Evolutionary conservation across 192 early-diverging fungal species (phyloP).

Genomic region (Spizellomyces punctatus): DNA sequence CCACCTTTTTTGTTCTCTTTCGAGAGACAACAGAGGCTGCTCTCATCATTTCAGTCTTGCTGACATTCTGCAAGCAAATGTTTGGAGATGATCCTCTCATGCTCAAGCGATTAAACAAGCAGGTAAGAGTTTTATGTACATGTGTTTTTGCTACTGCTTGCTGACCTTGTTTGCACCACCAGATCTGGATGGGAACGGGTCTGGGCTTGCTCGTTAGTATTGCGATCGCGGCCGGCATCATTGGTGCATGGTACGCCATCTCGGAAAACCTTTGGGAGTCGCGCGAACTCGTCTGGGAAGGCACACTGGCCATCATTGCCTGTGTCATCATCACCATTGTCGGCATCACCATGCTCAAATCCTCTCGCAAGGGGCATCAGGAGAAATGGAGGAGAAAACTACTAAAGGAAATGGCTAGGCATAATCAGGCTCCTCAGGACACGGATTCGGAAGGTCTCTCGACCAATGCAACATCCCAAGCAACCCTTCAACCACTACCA

Average conservation of each 20-base stretch:
- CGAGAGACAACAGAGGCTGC: slow-evolving; percentile 81
- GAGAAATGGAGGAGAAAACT: slow-evolving; percentile 40
- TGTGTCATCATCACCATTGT: slow-evolving; percentile 75
- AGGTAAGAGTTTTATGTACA: slow-evolving; percentile 11
- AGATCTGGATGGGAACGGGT: slow-evolving; percentile 77
- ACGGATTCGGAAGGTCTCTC: not conserved
- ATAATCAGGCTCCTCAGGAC: not conserved
- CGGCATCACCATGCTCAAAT: slow-evolving; percentile 79
- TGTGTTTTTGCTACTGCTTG: not conserved
- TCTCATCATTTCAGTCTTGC: slow-evolving; percentile 84
- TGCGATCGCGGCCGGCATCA: slow-evolving; percentile 73
- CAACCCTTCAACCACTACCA: not conserved
- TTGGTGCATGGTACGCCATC: slow-evolving; percentile 74
- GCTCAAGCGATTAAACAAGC: slow-evolving; percentile 52
- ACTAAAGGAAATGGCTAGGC: slow-evolving; percentile 36
- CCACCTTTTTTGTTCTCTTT: slow-evolving; percentile 52
- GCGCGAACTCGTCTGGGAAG: slow-evolving; percentile 81
- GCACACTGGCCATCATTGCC: slow-evolving; percentile 78
- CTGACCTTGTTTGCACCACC: not conserved
- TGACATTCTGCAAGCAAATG: slow-evolving; percentile 73
- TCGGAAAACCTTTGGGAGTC: slow-evolving; percentile 45
- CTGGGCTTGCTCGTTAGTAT: slow-evolving; percentile 71
- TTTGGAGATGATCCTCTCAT: slow-evolving; percentile 50
- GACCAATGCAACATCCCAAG: not conserved
- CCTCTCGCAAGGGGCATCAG: slow-evolving; percentile 43